Percentiles rank a stretch among this genome's conserved stretches.
Conservation (phyloP, 73 alveolate genomes). For the Paraurostyla sp. region DNA sequence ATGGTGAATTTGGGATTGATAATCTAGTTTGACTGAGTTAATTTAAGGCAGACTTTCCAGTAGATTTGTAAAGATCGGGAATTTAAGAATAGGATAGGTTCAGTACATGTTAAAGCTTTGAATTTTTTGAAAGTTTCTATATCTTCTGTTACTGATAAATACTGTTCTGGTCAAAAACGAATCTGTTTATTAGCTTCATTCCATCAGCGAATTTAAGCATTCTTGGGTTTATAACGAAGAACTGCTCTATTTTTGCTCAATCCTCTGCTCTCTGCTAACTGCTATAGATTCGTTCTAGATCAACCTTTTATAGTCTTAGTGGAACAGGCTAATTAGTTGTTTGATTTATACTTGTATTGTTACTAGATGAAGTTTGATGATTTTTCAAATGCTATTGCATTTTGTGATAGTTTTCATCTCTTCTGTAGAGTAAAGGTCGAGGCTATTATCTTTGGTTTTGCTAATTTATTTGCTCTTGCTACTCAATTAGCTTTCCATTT, state of each 20-base stretch:
- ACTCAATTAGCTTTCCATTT: neutral
- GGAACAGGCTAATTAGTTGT: neutral
- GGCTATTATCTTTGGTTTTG: neutral
- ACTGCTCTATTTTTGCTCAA: neutral
- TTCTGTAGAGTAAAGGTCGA: slow-evolving; percentile 9
- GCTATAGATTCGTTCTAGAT: slow-evolving; percentile 1
- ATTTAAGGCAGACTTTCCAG: neutral
- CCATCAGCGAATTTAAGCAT: slow-evolving; percentile 46
- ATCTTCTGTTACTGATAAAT: neutral
- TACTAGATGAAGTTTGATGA: neutral
- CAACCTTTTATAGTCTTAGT: neutral
- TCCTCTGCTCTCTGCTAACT: neutral
- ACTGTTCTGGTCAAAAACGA: neutral
- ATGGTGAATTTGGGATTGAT: neutral
- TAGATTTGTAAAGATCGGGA: neutral
- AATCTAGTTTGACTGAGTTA: neutral
- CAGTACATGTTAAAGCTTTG: neutral
- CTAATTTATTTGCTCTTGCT: neutral
- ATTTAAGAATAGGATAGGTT: neutral
- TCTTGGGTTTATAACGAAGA: slow-evolving; percentile 22
- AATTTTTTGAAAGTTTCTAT: neutral
- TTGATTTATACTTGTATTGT: neutral
- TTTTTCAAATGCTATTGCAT: neutral
- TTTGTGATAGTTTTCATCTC: neutral
- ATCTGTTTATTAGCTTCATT: slow-evolving; percentile 31